These are phyloP conservation scores for Clarireedia hainanense DNA, from an alignment of 2,329 filamentous ascomycete species.

Conservation along the genomic window DNA sequence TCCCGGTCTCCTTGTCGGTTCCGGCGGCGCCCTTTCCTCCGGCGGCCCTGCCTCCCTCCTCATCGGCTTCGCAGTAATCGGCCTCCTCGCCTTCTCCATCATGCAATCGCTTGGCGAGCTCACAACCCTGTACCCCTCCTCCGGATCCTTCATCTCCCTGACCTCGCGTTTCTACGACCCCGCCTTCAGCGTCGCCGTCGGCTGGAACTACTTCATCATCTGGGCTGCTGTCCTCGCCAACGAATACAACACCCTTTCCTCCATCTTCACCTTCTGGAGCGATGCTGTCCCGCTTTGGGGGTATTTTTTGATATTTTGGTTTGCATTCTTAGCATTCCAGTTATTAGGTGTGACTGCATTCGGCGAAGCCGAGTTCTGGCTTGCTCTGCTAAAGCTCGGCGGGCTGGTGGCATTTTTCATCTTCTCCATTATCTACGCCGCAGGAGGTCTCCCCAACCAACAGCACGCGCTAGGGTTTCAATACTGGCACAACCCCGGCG, in stretches of 20 bases:
- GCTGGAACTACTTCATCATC: conserved; percentile 33
- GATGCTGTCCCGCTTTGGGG: conserved; percentile 54
- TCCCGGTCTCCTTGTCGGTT: conserved; percentile 63
- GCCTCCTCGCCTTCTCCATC: conserved; percentile 52
- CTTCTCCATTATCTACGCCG: conserved; percentile 64
- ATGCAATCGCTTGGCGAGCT: conserved; percentile 65
- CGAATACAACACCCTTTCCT: conserved; percentile 63
- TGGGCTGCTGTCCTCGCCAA: conserved; percentile 47
- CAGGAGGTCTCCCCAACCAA: conserved; percentile 56
- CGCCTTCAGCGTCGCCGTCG: conserved; percentile 59
- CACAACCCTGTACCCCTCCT: conserved; percentile 64
- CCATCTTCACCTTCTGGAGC: conserved; percentile 59
- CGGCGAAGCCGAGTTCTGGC: conserved; percentile 75
- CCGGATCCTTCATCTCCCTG: conserved; percentile 63
- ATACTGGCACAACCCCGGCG: conserved; percentile 65
- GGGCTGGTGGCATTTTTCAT: conserved; percentile 66
- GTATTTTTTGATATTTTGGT: conserved; percentile 69
- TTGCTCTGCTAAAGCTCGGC: conserved; percentile 63
- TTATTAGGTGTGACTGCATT: conserved; percentile 66
- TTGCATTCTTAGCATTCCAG: conserved; percentile 60
- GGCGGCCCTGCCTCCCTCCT: conserved; percentile 65
- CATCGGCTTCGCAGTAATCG: conserved; percentile 67
- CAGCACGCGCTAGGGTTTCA: conserved; percentile 53
- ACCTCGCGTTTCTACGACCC: conserved; percentile 65
- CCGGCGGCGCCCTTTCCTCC: conserved; percentile 58